Base-by-base conservation (phyloP, 2,329 filamentous ascomycete genomes). In the Aureobasidium pullulans region DNA sequence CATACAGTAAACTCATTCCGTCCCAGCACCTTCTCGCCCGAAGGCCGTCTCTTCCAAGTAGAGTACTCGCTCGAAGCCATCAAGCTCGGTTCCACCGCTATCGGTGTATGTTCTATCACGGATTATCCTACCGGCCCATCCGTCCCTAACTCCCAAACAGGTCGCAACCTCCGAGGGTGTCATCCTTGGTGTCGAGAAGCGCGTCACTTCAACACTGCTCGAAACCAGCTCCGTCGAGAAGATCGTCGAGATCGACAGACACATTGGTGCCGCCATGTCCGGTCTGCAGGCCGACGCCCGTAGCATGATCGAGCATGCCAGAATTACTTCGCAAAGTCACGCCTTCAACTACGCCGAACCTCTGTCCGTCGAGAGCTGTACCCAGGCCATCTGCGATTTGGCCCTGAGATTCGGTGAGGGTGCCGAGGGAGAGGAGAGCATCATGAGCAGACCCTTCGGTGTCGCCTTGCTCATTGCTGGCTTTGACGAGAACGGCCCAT, bases 31-130 rank as follows among this genome's bases (percentile, higher is more conserved):
- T 99, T 99, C 85, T 99, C 94, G 69, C 94, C 94, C 63, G 94
- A 99, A 84, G 94, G 94, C 72, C 94, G 94, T 78, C 89, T 99
- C 76, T 99, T 99, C 84, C 94, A 99, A 81, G 94, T 99, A 81
- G 94, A 99, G 88, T 99, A 99, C 85, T 97, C 94, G 62, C 88
- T 99, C 76, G 94, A 99, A 82, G 94, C 94, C 77, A 99, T 99
- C 85, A 99, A 99, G 82, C 89, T 97, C 67, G 94, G 94, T 68
- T 96, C 90, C 70, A 99, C 94, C 68, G 94, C 94, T 72, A 99
- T 99, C 79, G 94, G 94, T 69, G 92, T 86, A 81, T 62, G 78
- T 74, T 28, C n/a, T 28, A 4, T 13, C 46, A 10, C 46, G n/a
- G 23, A 10, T 19, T 53, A 58, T 11, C 7, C 13, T 46, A 31